phyloP scores from a whole-genome alignment of 139 green algal genomes.

The Chlorella sp. region DNA sequence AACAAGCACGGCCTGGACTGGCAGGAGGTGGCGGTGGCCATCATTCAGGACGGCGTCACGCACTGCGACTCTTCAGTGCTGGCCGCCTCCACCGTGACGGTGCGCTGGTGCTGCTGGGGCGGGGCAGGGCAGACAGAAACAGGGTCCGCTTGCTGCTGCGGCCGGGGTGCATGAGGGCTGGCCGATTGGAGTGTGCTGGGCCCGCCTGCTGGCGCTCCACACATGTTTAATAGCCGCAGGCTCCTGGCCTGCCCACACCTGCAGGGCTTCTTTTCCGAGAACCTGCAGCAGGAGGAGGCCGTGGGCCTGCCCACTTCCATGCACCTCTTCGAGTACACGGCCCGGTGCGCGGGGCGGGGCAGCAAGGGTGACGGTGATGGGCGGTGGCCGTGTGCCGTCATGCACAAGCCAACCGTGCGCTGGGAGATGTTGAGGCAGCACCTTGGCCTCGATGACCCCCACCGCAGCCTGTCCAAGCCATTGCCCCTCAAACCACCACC shows the following conservation, averaged over 20 bases:
- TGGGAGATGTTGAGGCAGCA: too few relatives aligned
- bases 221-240: too few relatives aligned
- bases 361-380: background rate
- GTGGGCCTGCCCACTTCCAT: constrained; percentile 40
- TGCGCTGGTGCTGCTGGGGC: too few relatives aligned
- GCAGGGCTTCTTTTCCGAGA: constrained; percentile 48
- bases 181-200: too few relatives aligned
- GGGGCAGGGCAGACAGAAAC: too few relatives aligned
- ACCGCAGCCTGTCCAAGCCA: too few relatives aligned
- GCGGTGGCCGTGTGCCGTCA: too few relatives aligned
- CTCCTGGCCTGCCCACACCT: background rate
- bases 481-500: background rate
- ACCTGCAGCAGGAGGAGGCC: constrained; percentile 38
- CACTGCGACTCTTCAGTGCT: constrained; percentile 32
- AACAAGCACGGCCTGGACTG: constrained; percentile 50
- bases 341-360: constrained; percentile 14
- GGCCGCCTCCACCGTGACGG: constrained; percentile 39
- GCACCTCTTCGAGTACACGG: constrained; percentile 58
- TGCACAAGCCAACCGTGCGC: too few relatives aligned
- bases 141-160: too few relatives aligned
- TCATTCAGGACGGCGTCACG: constrained; percentile 47
- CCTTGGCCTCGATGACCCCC: too few relatives aligned
- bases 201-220: too few relatives aligned
- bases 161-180: background rate
- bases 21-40: constrained; percentile 47